Evolutionary conservation across 768 basidiomycete species (phyloP).

Genomic region (Cantharellus cinnabarinus): DNA sequence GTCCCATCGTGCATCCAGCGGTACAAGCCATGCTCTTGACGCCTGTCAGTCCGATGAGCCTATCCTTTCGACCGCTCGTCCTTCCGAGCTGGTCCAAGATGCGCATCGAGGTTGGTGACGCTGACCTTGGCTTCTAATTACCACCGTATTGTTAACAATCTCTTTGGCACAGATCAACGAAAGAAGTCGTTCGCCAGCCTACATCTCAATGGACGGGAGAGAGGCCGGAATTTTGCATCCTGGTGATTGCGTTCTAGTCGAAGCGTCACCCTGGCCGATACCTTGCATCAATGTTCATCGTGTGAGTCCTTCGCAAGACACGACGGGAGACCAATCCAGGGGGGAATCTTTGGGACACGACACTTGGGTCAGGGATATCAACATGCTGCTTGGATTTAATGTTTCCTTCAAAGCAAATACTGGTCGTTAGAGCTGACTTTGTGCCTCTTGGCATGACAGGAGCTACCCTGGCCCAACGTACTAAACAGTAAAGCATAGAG

Average conservation of each 20-base stretch:
- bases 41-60: constrained; percentile 85
- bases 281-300: constrained; percentile 84
- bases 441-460: too few relatives aligned
- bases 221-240: constrained; percentile 64
- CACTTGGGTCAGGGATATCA: constrained; percentile 95
- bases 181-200: constrained; percentile 65
- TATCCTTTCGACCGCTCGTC: constrained; percentile 81
- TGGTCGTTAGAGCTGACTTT: neutral
- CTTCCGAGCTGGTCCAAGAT: constrained; percentile 35
- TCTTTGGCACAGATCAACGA: constrained; percentile 45
- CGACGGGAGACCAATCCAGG: neutral
- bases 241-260: constrained; percentile 69
- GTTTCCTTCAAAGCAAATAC: constrained; percentile 44
- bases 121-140: too few relatives aligned
- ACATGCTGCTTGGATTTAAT: constrained; percentile 85
- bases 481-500: too few relatives aligned
- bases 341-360: constrained; percentile 28
- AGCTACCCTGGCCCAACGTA: too few relatives aligned
- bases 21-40: constrained; percentile 78
- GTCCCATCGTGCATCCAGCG: constrained; percentile 89
- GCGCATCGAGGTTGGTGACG: too few relatives aligned
- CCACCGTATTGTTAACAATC: too few relatives aligned
- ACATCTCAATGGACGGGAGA: constrained; percentile 86
- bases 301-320: constrained; percentile 18
- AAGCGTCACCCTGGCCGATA: constrained; percentile 72